These are phyloP conservation scores for Zalaria sp. DNA, from an alignment of 2,329 filamentous ascomycete species.

Conservation along the genomic window DNA sequence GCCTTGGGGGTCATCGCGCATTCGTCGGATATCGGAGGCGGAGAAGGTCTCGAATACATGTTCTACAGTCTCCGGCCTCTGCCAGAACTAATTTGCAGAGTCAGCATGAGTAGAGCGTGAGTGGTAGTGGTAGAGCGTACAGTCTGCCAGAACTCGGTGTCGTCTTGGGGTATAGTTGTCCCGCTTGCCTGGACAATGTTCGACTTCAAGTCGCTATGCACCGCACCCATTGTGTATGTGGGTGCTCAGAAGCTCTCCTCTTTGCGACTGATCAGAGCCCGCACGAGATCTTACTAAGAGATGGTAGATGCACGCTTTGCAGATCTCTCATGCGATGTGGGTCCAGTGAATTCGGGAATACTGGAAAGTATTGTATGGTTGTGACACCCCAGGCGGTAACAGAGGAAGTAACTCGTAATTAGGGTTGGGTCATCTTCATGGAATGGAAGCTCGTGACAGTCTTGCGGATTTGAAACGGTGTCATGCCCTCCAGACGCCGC, in stretches of 20 bases:
- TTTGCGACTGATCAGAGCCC: neutral
- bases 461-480: too few species aligned
- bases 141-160: constrained; percentile 8
- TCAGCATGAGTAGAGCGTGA: too few species aligned
- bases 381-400: neutral
- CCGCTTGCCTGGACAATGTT: constrained; percentile 9
- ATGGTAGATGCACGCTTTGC: too few species aligned
- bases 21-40: constrained; percentile 63
- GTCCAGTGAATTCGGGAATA: neutral
- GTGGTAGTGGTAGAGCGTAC: neutral
- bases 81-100: constrained; percentile 61
- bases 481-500: too few species aligned
- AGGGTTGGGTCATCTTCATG: too few species aligned
- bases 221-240: constrained; percentile 7
- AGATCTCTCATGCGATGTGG: too few species aligned
- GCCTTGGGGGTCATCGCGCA: constrained; percentile 55
- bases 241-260: neutral
- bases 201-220: constrained; percentile 9
- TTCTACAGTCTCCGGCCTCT: constrained; percentile 86
- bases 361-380: neutral
- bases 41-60: constrained; percentile 66
- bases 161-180: constrained; percentile 5
- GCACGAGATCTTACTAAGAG: neutral
- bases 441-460: too few species aligned
- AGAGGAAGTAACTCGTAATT: too few species aligned